These are phyloP conservation scores for Hypoxylon fragiforme DNA, from an alignment of 495 filamentous ascomycete species.

Conservation along the genomic window DNA sequence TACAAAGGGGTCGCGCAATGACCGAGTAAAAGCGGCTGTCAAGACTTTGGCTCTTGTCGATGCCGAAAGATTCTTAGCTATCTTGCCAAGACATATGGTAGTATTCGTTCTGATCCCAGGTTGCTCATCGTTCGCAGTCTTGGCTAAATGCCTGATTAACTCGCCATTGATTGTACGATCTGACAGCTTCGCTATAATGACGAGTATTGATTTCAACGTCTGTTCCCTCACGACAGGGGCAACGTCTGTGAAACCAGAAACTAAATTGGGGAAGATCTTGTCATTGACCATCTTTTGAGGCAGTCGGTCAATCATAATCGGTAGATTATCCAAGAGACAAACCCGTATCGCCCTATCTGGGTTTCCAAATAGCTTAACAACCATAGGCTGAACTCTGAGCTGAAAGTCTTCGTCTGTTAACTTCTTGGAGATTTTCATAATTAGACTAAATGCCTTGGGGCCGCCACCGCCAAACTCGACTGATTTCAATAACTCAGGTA, in stretches of 20 bases:
- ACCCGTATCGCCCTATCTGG: conserved; percentile 92
- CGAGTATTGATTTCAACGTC: conserved; percentile 89
- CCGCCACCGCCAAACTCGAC: conserved; percentile 97
- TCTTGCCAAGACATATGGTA: conserved; percentile 94
- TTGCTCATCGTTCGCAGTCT: conserved; percentile 96
- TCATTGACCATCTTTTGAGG: conserved; percentile 91
- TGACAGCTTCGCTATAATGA: conserved; percentile 82
- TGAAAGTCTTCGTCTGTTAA: conserved; percentile 90
- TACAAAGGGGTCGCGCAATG: conserved; percentile 89
- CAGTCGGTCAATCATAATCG: conserved; percentile 87
- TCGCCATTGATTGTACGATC: conserved; percentile 94
- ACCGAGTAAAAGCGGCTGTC: conserved; percentile 84
- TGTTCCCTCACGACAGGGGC: conserved; percentile 92
- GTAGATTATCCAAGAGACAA: conserved; percentile 85
- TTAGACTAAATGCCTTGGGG: conserved; percentile 82
- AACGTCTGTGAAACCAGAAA: conserved; percentile 88
- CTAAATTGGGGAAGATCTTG: conserved; percentile 94
- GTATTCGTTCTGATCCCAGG: conserved; percentile 97
- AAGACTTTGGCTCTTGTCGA: conserved; percentile 86
- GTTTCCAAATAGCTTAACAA: conserved; percentile 85
- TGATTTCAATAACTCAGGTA: conserved; percentile 94
- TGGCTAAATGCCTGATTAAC: conserved; percentile 84
- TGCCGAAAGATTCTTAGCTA: conserved; percentile 82
- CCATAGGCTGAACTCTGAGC: conserved; percentile 75
- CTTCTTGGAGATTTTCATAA: conserved; percentile 87